A percentile compares a stretch with the other conserved stretches of the same genome.
phyloP scores from a whole-genome alignment of 805 yeast genomes.

The Zygotorulaspora florentina region DNA sequence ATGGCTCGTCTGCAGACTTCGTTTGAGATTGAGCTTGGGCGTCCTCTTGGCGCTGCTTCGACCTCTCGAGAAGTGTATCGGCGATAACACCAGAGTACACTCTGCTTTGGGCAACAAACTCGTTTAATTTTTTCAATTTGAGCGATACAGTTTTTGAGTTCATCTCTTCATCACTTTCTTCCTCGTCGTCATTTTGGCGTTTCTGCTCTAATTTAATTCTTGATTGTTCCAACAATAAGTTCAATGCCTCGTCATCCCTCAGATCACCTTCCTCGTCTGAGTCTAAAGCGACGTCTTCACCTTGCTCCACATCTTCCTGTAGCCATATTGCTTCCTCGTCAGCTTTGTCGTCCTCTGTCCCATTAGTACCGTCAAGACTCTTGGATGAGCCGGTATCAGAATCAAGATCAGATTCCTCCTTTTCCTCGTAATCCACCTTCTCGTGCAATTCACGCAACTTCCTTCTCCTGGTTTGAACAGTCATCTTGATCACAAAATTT shows the following conservation, averaged over 20 bases:
- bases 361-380: constrained; percentile 13
- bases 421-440: constrained; percentile 24
- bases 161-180: constrained; percentile 24
- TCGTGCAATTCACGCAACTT: background rate
- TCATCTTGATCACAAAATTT: background rate
- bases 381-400: constrained; percentile 19
- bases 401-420: constrained; percentile 28
- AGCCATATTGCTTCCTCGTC: constrained; percentile 24
- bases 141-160: constrained; percentile 47
- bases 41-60: constrained; percentile 41
- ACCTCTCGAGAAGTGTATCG: constrained; percentile 54
- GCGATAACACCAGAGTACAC: constrained; percentile 83
- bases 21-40: constrained; percentile 14
- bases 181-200: constrained; percentile 10
- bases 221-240: constrained; percentile 12
- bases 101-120: constrained; percentile 80
- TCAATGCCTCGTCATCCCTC: constrained; percentile 15
- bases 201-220: constrained; percentile 11
- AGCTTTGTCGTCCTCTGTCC: background rate
- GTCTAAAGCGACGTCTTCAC: constrained; percentile 24
- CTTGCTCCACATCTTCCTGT: constrained; percentile 21
- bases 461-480: background rate
- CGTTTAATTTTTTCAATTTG: constrained; percentile 63
- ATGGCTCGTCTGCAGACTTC: constrained; percentile 23
- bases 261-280: constrained; percentile 22